A percentile compares a stretch with the other conserved stretches of the same genome.
These are phyloP conservation scores for Seminavis robusta DNA, from an alignment of 108 stramenopile genomes.

Conservation along the genomic window DNA sequence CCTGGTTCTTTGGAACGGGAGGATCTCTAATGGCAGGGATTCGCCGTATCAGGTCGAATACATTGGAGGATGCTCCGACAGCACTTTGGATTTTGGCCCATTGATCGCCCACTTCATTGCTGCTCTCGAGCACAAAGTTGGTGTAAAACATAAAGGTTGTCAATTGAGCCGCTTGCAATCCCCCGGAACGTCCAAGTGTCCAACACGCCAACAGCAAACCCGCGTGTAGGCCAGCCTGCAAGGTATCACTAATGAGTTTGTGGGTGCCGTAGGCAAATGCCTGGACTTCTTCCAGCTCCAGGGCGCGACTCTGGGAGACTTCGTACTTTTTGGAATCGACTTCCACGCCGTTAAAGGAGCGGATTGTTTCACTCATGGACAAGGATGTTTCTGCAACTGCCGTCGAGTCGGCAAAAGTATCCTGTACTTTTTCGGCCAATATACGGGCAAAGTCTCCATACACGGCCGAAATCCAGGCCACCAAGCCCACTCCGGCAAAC, in stretches of 20 bases:
- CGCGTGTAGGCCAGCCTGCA: slow-evolving; percentile 61
- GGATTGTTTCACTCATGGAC: slow-evolving; percentile 80
- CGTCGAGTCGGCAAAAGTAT: slow-evolving; percentile 73
- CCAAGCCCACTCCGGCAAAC: slow-evolving; percentile 68
- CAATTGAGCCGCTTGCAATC: slow-evolving; percentile 55
- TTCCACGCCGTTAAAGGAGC: slow-evolving; percentile 75
- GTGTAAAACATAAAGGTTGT: slow-evolving; percentile 84
- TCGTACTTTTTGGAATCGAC: slow-evolving; percentile 72
- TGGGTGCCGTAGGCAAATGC: slow-evolving; percentile 84
- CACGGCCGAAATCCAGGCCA: slow-evolving; percentile 57
- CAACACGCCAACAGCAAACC: slow-evolving; percentile 64
- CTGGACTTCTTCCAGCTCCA: slow-evolving; percentile 80
- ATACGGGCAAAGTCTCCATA: slow-evolving; percentile 74
- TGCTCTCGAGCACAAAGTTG: slow-evolving; percentile 75
- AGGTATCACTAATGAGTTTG: slow-evolving; percentile 74
- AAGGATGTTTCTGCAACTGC: slow-evolving; percentile 85
- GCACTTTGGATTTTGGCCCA: slow-evolving; percentile 86
- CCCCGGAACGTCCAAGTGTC: slow-evolving; percentile 56
- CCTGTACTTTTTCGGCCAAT: slow-evolving; percentile 71
- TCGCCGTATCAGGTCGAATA: slow-evolving; percentile 76
- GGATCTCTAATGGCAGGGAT: slow-evolving; percentile 71
- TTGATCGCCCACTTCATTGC: slow-evolving; percentile 85
- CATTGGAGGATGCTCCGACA: slow-evolving; percentile 75
- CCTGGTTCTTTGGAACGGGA: background rate
- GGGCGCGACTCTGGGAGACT: slow-evolving; percentile 61